phyloP scores from a whole-genome alignment of 2,329 filamentous ascomycete species.

The Bipolaris oryzae region DNA sequence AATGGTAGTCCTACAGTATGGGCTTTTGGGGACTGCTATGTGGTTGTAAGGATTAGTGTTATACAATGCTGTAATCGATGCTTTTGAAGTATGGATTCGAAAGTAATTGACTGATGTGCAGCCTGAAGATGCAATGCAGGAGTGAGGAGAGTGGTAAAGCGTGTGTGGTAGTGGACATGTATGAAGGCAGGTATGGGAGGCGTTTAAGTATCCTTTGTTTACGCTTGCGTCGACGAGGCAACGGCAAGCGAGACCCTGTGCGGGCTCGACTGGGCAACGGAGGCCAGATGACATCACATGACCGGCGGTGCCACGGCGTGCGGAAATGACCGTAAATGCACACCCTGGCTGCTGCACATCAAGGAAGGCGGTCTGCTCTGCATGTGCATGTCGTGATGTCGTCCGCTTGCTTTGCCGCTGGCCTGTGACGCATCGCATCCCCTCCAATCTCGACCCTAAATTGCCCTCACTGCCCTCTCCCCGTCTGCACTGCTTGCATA shows the following conservation, averaged over 20 bases:
- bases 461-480: neutral
- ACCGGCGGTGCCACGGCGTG: conserved; percentile 13
- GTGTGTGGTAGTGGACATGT: conserved; percentile 27
- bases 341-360: neutral
- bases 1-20: conserved; percentile 35
- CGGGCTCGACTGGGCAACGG: conserved; percentile 16
- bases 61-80: conserved; percentile 49
- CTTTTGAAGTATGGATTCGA: conserved; percentile 48
- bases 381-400: conserved; percentile 7
- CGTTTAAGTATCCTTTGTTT: conserved; percentile 48
- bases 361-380: conserved; percentile 2
- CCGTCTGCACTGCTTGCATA: neutral
- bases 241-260: conserved; percentile 26
- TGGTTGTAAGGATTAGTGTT: conserved; percentile 47
- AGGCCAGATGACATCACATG: conserved; percentile 39
- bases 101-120: conserved; percentile 28
- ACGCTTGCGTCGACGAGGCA: conserved; percentile 40
- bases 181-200: conserved; percentile 27
- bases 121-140: conserved; percentile 24
- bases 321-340: conserved; percentile 13
- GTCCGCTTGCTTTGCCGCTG: neutral
- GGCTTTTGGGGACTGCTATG: conserved; percentile 34
- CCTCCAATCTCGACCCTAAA: neutral
- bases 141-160: conserved; percentile 16
- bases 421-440: conserved; percentile 2